Evolutionary conservation across 2,329 filamentous ascomycete species (phyloP).

Genomic region (Aureobasidium lini): DNA sequence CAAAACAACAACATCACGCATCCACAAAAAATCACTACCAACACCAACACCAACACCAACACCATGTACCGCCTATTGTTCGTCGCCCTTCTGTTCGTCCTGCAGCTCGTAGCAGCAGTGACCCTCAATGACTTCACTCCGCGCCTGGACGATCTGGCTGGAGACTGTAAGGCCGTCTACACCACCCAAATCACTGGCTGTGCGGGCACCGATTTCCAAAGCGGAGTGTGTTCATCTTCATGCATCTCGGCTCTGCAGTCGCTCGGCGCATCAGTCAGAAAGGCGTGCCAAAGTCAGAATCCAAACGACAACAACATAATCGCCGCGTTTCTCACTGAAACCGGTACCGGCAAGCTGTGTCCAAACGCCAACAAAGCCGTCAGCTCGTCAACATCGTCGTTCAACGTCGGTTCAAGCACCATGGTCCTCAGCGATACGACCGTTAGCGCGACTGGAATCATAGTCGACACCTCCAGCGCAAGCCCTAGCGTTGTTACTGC

Average conservation of each 20-base stretch:
- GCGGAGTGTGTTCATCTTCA: constrained; percentile 24
- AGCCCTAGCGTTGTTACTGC: not conserved
- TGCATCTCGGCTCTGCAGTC: constrained; percentile 35
- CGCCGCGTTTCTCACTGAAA: constrained; percentile 34
- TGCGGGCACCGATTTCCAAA: constrained; percentile 31
- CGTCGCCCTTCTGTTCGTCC: constrained; percentile 10
- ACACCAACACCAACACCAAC: not conserved
- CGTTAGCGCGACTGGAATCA: not conserved
- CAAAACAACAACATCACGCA: not conserved
- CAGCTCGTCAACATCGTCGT: constrained; percentile 12
- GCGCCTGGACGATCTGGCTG: constrained; percentile 32
- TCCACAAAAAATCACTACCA: not conserved
- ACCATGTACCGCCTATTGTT: constrained; percentile 10
- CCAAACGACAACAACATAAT: constrained; percentile 33
- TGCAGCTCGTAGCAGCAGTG: constrained; percentile 25
- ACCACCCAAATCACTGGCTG: constrained; percentile 34
- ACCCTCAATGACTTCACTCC: constrained; percentile 40
- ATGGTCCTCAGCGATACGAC: not conserved
- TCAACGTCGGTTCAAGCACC: constrained; percentile 12
- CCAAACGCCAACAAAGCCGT: constrained; percentile 23
- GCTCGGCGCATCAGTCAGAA: constrained; percentile 28
- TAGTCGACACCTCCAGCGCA: constrained; percentile 14
- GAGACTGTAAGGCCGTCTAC: constrained; percentile 35
- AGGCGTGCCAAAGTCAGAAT: constrained; percentile 28
- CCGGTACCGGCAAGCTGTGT: constrained; percentile 34